These are phyloP conservation scores for Senna tora DNA, from an alignment of 306 rosid species.

Conservation along the genomic window DNA sequence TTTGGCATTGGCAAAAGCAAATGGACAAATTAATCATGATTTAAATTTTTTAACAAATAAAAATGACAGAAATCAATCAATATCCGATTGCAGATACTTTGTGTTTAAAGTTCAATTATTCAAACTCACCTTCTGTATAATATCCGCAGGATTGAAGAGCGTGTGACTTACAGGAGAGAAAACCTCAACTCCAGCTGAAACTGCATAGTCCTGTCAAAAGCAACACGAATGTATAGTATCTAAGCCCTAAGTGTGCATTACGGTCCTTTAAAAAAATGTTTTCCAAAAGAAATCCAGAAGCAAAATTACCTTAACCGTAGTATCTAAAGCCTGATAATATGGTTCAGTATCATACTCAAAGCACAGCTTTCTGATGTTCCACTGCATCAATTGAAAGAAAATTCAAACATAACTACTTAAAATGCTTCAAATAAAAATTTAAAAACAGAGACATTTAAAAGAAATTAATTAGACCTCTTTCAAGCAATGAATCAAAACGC, in stretches of 20 bases:
- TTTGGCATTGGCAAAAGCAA: constrained; percentile 36
- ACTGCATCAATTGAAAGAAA: constrained; percentile 52
- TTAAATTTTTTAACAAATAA: constrained; percentile 1
- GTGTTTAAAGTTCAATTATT: constrained; percentile 23
- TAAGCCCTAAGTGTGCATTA: no score
- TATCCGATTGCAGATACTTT: constrained; percentile 15
- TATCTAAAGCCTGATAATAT: constrained; percentile 78
- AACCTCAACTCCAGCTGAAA: constrained; percentile 70
- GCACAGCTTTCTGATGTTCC: constrained; percentile 76
- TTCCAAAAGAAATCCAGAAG: not conserved
- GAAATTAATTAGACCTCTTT: constrained; percentile 51
- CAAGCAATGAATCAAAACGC: constrained; percentile 67
- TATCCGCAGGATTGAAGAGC: constrained; percentile 74
- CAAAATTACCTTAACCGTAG: constrained; percentile 61
- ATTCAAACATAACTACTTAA: constrained; percentile 12
- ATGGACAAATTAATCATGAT: constrained; percentile 33
- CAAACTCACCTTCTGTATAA: constrained; percentile 66
- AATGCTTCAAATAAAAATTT: not conserved
- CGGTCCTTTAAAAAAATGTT: no score
- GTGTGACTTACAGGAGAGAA: constrained; percentile 91
- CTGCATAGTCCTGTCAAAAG: constrained; percentile 55
- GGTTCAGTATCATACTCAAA: constrained; percentile 94
- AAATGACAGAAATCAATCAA: not conserved
- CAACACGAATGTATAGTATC: not conserved
- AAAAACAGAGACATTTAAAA: not conserved